Percentiles rank a stretch among this genome's conserved stretches.
phyloP scores from a whole-genome alignment of 225 moss, liverwort and hornwort species.

The Marchantia paleacea region DNA sequence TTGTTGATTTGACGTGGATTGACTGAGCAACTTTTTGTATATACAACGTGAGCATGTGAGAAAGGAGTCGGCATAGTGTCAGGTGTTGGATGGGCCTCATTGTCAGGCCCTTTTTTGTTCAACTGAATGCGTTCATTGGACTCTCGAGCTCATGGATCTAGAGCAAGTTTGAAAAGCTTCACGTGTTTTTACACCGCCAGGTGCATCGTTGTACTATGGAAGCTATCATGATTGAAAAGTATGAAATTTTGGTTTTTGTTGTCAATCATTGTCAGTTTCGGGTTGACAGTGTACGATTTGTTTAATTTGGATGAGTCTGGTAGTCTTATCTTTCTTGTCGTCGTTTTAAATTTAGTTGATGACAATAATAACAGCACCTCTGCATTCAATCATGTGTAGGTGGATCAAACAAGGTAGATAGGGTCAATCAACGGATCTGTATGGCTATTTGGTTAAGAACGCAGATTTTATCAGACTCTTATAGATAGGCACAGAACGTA shows the following conservation, averaged over 20 bases:
- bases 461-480: too few relatives aligned
- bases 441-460: too few relatives aligned
- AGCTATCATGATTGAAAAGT: background rate
- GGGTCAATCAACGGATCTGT: too few relatives aligned
- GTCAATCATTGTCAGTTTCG: background rate
- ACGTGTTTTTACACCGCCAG: background rate
- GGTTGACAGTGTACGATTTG: background rate
- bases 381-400: background rate
- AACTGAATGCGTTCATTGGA: background rate
- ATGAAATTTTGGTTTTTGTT: background rate
- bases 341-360: background rate
- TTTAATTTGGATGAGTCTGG: background rate
- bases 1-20: conserved; percentile 30
- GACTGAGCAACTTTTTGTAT: conserved; percentile 23
- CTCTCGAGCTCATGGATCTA: background rate
- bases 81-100: conserved; percentile 2
- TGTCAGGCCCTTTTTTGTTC: background rate
- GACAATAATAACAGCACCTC: background rate
- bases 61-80: background rate
- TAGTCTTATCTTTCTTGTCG: background rate
- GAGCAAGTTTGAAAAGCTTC: background rate
- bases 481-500: too few relatives aligned
- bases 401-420: background rate
- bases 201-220: background rate
- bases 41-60: conserved; percentile 32